These are phyloP conservation scores for Phytophthora lateralis DNA, from an alignment of 352 stramenopile genomes.

Conservation along the genomic window DNA sequence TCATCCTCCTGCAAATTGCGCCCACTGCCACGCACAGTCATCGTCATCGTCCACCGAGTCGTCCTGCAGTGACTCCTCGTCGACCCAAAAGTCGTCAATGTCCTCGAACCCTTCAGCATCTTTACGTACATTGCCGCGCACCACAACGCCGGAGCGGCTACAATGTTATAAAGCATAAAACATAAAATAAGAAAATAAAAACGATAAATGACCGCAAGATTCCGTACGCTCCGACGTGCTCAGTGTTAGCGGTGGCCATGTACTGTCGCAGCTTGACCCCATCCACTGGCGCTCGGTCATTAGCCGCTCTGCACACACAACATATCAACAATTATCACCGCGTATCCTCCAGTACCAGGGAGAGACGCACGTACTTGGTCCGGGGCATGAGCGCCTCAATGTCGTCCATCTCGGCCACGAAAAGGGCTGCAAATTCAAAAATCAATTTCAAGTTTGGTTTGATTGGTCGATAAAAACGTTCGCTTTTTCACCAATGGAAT, in stretches of 20 bases:
- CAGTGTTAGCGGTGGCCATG: constrained; percentile 48
- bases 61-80: constrained; percentile 55
- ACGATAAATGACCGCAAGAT: constrained; percentile 1
- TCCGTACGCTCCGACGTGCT: constrained; percentile 34
- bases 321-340: background rate
- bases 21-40: constrained; percentile 24
- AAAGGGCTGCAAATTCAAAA: constrained; percentile 17
- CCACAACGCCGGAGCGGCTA: constrained; percentile 60
- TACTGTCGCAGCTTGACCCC: constrained; percentile 61
- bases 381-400: constrained; percentile 75
- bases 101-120: constrained; percentile 86
- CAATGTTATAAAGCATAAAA: background rate
- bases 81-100: constrained; percentile 88
- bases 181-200: constrained; percentile 1
- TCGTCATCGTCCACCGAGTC: constrained; percentile 42
- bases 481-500: constrained; percentile 22
- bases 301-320: constrained; percentile 37
- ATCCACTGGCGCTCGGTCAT: constrained; percentile 55
- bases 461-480: constrained; percentile 13
- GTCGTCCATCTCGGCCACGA: constrained; percentile 43
- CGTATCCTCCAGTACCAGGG: background rate
- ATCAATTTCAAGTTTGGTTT: constrained; percentile 9
- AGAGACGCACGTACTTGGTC: constrained; percentile 49
- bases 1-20: background rate
- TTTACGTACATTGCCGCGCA: constrained; percentile 71